phyloP scores from a whole-genome alignment of 805 yeast genomes.

The Starmerella vaccinii region DNA sequence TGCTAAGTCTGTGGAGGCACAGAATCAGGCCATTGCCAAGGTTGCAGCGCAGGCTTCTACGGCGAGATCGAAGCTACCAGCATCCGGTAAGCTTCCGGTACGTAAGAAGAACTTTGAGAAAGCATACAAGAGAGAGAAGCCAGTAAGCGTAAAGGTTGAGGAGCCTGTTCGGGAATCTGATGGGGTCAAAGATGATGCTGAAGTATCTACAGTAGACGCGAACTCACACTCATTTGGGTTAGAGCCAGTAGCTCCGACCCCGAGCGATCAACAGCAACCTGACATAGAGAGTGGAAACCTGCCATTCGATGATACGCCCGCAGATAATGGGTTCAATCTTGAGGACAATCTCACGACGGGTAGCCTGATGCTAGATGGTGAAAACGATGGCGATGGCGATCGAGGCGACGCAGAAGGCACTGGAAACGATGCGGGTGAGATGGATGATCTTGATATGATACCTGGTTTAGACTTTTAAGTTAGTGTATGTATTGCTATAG shows the following conservation, averaged over 20 bases:
- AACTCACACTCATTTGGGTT: background rate
- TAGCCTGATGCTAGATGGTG: slow-evolving; percentile 17
- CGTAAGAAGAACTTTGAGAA: slow-evolving; percentile 40
- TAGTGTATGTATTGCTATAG: background rate
- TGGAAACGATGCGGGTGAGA: slow-evolving; percentile 2
- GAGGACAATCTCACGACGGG: slow-evolving; percentile 18
- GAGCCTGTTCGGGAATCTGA: slow-evolving; percentile 1
- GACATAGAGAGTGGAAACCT: slow-evolving; percentile 7
- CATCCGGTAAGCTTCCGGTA: slow-evolving; percentile 31
- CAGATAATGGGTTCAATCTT: slow-evolving; percentile 12
- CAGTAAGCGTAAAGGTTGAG: background rate
- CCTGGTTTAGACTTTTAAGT: slow-evolving; percentile 8
- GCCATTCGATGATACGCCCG: slow-evolving; percentile 7
- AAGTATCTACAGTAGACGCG: no score
- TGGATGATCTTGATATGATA: slow-evolving; percentile 7
- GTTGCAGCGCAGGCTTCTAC: slow-evolving; percentile 8
- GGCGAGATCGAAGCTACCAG: slow-evolving; percentile 18
- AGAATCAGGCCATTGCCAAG: slow-evolving; percentile 1
- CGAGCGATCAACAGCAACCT: background rate
- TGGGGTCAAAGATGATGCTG: no score
- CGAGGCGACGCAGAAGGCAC: background rate
- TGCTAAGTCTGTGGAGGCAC: background rate
- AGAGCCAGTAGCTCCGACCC: background rate
- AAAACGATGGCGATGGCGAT: slow-evolving; percentile 9
- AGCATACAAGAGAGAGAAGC: slow-evolving; percentile 21